Evolutionary conservation across 495 filamentous ascomycete species (phyloP).

Genomic region (Margaritispora aquatica): DNA sequence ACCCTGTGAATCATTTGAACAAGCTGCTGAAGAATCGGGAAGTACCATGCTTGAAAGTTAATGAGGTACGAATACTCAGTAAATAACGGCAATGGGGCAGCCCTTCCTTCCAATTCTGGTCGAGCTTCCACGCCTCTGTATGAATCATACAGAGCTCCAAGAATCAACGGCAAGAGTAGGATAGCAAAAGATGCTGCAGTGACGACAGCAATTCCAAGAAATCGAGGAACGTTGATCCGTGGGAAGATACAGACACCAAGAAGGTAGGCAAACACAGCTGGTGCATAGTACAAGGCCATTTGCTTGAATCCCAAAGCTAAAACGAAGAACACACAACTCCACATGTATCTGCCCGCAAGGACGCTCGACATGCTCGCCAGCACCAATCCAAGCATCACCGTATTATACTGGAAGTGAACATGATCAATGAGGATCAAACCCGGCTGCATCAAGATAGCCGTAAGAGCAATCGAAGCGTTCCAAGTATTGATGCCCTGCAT

Average conservation of each 20-base stretch:
- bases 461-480: slow-evolving; percentile 77
- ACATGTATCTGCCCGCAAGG: slow-evolving; percentile 74
- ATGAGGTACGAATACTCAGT: slow-evolving; percentile 50
- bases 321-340: slow-evolving; percentile 93
- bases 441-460: slow-evolving; percentile 88
- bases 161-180: slow-evolving; percentile 65
- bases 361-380: slow-evolving; percentile 84
- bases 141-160: slow-evolving; percentile 57
- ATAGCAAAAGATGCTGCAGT: slow-evolving; percentile 69
- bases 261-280: slow-evolving; percentile 85
- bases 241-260: slow-evolving; percentile 79
- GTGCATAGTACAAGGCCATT: slow-evolving; percentile 97
- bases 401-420: slow-evolving; percentile 99
- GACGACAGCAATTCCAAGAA: slow-evolving; percentile 66
- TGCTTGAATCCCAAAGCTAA: slow-evolving; percentile 91
- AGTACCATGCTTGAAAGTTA: slow-evolving; percentile 59
- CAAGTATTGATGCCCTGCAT: slow-evolving; percentile 63
- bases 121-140: slow-evolving; percentile 43
- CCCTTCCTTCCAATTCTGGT: slow-evolving; percentile 40
- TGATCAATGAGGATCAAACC: slow-evolving; percentile 90
- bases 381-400: slow-evolving; percentile 90
- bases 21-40: slow-evolving; percentile 66
- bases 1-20: slow-evolving; percentile 80
- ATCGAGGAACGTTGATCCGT: slow-evolving; percentile 56
- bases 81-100: slow-evolving; percentile 52